Evolutionary conservation across 768 basidiomycete species (phyloP).

Genomic region (Amyloporia xantha): DNA sequence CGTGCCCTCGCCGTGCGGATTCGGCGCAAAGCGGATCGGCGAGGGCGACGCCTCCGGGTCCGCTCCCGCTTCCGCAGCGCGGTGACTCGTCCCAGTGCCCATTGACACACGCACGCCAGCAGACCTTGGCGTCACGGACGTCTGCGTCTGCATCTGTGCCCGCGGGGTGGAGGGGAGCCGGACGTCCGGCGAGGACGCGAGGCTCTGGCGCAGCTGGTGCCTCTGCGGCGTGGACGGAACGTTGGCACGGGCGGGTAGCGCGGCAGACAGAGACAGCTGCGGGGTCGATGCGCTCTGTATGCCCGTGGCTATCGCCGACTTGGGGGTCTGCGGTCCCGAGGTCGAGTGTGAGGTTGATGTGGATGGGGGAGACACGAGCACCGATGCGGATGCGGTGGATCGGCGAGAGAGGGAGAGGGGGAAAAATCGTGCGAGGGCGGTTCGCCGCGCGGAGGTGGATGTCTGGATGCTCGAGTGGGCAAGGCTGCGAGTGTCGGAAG

Average conservation of each 20-base stretch:
- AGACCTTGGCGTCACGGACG: too few relatives aligned
- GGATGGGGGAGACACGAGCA: too few relatives aligned
- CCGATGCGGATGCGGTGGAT: too few relatives aligned
- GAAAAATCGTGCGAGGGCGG: neutral
- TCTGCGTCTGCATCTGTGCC: neutral
- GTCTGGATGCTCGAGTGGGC: neutral
- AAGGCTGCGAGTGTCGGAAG: too few relatives aligned
- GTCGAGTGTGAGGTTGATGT: too few relatives aligned
- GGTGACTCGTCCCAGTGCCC: neutral
- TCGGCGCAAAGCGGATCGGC: constrained; percentile 1
- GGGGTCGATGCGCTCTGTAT: neutral
- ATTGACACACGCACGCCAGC: neutral
- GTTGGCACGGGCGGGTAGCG: too few relatives aligned
- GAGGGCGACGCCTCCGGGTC: neutral
- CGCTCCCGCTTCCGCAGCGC: neutral
- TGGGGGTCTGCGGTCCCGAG: neutral
- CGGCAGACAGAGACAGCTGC: neutral
- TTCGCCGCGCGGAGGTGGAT: neutral
- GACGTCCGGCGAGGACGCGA: too few relatives aligned
- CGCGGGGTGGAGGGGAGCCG: neutral
- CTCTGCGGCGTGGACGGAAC: too few relatives aligned
- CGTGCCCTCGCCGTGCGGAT: neutral
- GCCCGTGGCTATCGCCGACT: neutral
- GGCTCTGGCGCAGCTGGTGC: too few relatives aligned
- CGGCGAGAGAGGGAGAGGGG: too few relatives aligned